phyloP scores from a whole-genome alignment of 2,329 filamentous ascomycete species.

The Penicillium corylophilum region DNA sequence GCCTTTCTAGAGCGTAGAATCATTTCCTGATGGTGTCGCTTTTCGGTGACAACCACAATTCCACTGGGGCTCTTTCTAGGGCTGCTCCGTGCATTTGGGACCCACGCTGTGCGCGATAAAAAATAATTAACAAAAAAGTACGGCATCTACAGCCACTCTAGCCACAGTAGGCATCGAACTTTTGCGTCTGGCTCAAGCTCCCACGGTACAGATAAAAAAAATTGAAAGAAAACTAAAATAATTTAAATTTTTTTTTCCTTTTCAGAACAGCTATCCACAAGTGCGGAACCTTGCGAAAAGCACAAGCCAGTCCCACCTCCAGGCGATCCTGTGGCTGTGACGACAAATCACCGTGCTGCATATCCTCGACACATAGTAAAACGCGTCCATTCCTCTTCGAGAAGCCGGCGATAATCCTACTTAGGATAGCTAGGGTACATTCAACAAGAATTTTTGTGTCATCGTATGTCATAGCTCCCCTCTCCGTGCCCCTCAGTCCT shows the following conservation, averaged over 20 bases:
- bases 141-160: background rate
- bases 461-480: conserved; percentile 20
- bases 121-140: background rate
- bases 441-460: conserved; percentile 5
- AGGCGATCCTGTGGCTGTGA: conserved; percentile 24
- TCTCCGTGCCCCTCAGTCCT: conserved; percentile 13
- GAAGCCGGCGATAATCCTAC: background rate
- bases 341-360: conserved; percentile 11
- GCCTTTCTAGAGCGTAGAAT: background rate
- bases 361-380: conserved; percentile 11
- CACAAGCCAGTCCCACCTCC: conserved; percentile 14
- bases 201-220: conserved; percentile 3
- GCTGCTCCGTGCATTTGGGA: conserved; percentile 1
- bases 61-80: background rate
- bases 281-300: conserved; percentile 14
- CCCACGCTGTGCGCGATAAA: conserved; percentile 4
- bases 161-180: background rate
- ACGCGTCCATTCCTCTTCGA: background rate
- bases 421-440: background rate
- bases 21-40: background rate
- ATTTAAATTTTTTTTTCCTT: no score
- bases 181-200: conserved; percentile 14
- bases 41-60: background rate
- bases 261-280: background rate
- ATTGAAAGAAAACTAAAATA: no score